A percentile compares a stretch with the other conserved stretches of the same genome.
phyloP scores from a whole-genome alignment of 2,329 filamentous ascomycete genomes.

The Salinomyces thailandicus region DNA sequence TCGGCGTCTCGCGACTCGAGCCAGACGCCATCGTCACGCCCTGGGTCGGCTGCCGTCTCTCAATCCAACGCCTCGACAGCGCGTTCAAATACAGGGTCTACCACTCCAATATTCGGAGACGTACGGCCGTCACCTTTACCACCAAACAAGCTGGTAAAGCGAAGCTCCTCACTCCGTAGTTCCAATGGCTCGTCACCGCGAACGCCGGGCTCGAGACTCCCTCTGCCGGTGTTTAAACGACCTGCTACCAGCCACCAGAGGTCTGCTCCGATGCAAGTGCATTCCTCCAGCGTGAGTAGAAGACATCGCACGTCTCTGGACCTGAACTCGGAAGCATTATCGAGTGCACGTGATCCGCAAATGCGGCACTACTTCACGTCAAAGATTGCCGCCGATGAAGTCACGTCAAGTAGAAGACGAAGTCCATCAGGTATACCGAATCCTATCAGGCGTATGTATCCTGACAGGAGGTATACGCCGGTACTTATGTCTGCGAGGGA shows the following conservation, averaged over 20 bases:
- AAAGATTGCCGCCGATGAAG: constrained; percentile 15
- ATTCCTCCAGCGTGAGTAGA: constrained; percentile 6
- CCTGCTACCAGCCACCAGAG: constrained; percentile 73
- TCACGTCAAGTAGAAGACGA: constrained; percentile 12
- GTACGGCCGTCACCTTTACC: constrained; percentile 32
- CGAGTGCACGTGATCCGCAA: constrained; percentile 15
- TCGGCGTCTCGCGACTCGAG: constrained; percentile 25
- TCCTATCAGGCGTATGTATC: constrained; percentile 27
- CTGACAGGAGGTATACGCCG: constrained; percentile 26
- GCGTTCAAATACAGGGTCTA: constrained; percentile 43
- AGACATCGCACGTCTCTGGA: constrained; percentile 10
- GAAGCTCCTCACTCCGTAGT: constrained; percentile 48
- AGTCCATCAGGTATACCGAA: constrained; percentile 28
- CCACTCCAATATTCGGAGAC: constrained; percentile 50
- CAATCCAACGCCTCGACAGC: constrained; percentile 50
- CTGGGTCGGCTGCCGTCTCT: constrained; percentile 54
- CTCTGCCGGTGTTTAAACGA: constrained; percentile 55
- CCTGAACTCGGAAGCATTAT: constrained; percentile 1
- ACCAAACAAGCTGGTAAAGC: constrained; percentile 71
- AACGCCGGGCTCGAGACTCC: constrained; percentile 48
- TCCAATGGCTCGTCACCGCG: constrained; percentile 36
- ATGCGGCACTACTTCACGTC: constrained; percentile 28
- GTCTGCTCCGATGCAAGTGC: constrained; percentile 53
- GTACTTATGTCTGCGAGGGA: constrained; percentile 23
- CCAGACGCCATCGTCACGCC: constrained; percentile 49